A percentile compares a stretch with the other conserved stretches of the same genome.
Conservation (phyloP, 192 early-diverging fungal genomes). For the Umbelopsis ramanniana region DNA sequence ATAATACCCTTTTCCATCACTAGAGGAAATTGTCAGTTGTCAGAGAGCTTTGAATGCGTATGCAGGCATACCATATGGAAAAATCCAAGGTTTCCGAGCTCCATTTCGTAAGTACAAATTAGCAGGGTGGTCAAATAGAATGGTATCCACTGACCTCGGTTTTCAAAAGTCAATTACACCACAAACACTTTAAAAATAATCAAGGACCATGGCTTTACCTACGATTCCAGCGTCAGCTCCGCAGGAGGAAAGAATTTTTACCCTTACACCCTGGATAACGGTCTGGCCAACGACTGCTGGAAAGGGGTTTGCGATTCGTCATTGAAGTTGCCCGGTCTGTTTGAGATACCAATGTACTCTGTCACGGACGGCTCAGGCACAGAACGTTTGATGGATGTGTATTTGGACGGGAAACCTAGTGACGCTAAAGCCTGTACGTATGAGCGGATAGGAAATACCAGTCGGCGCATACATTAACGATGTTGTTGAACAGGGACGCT, state of each 20-base stretch:
- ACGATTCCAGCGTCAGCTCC: constrained; percentile 22
- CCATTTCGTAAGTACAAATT: constrained; percentile 54
- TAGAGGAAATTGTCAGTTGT: constrained; percentile 46
- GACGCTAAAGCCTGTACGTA: constrained; percentile 46
- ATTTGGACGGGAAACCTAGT: constrained; percentile 44
- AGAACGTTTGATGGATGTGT: constrained; percentile 52
- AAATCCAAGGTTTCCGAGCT: constrained; percentile 68
- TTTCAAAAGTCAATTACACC: constrained; percentile 3
- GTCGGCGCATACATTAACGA: background rate
- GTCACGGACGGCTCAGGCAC: constrained; percentile 45
- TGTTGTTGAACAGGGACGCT: constrained; percentile 23
- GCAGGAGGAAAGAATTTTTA: constrained; percentile 10
- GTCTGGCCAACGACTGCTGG: constrained; percentile 62
- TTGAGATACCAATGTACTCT: constrained; percentile 69
- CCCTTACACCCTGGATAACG: constrained; percentile 71
- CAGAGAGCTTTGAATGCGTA: constrained; percentile 52
- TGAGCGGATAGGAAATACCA: background rate
- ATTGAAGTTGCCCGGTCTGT: constrained; percentile 53
- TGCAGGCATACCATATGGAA: constrained; percentile 59
- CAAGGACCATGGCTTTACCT: constrained; percentile 1
- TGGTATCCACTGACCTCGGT: background rate
- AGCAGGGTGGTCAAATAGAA: too few species aligned
- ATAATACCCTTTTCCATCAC: background rate
- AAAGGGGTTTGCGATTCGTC: constrained; percentile 46
- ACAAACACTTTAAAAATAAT: background rate